Evolutionary conservation across 129 eudicot species (phyloP).

Genomic region (Pittosporum tobira): DNA sequence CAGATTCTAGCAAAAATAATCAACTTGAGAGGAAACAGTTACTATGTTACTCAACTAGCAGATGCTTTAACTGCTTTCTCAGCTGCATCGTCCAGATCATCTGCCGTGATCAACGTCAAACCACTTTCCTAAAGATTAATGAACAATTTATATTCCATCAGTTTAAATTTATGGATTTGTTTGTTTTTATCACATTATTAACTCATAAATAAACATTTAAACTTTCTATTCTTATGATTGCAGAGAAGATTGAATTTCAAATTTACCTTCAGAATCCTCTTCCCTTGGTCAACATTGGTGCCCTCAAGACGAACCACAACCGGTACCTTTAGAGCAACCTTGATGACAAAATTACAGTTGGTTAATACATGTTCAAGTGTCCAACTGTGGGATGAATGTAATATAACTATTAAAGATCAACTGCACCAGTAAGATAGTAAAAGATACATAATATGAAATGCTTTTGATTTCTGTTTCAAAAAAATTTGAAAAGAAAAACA

Average conservation of each 20-base stretch:
- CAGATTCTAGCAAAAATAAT: not conserved
- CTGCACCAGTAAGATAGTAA: too few species aligned
- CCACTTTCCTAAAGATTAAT: slow-evolving; percentile 73
- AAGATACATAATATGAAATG: too few species aligned
- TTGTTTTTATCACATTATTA: not conserved
- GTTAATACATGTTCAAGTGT: not conserved
- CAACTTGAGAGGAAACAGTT: not conserved
- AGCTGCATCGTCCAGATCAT: slow-evolving; percentile 96
- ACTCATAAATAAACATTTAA: not conserved
- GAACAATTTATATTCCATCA: not conserved
- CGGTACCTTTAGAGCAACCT: slow-evolving; percentile 92
- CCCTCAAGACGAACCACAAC: slow-evolving; percentile 96
- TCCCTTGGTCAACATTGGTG: slow-evolving; percentile 95
- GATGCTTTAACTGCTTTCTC: slow-evolving; percentile 86
- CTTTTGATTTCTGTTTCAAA: too few species aligned
- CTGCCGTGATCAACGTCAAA: slow-evolving; percentile 79
- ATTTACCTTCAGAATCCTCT: slow-evolving; percentile 89
- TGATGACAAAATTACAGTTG: slow-evolving; percentile 3
- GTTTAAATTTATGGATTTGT: not conserved
- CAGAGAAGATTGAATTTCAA: not conserved
- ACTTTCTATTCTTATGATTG: not conserved
- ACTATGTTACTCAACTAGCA: slow-evolving; percentile 23
- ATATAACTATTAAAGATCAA: too few species aligned
- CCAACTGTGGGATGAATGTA: not conserved
- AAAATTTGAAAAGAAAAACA: too few species aligned